A percentile compares a stretch with the other conserved stretches of the same genome.
phyloP scores from a whole-genome alignment of 2,329 filamentous ascomycete genomes.

The Colletotrichum phormii region DNA sequence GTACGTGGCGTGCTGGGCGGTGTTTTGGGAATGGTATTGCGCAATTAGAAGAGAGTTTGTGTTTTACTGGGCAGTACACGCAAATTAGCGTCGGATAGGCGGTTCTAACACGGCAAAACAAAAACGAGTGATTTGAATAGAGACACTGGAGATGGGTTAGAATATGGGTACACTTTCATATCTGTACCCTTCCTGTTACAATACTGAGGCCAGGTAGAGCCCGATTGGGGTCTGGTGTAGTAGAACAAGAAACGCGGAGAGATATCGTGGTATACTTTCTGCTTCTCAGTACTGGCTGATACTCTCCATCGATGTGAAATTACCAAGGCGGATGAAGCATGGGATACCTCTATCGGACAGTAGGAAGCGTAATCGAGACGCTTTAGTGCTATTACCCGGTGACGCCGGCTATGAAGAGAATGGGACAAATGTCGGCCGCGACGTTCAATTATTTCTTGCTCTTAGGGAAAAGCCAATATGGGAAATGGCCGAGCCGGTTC shows the following conservation, averaged over 20 bases:
- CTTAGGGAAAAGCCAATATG: too few species aligned
- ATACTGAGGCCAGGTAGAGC: background rate
- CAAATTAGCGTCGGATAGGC: background rate
- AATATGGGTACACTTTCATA: background rate
- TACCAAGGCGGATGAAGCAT: too few species aligned
- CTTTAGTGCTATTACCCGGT: too few species aligned
- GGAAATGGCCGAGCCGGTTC: too few species aligned
- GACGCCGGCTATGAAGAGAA: too few species aligned
- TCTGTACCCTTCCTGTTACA: background rate
- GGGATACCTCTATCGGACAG: too few species aligned
- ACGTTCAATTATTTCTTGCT: too few species aligned
- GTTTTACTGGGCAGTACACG: background rate
- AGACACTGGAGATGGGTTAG: slow-evolving; percentile 1
- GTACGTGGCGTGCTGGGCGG: slow-evolving; percentile 77
- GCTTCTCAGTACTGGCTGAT: too few species aligned
- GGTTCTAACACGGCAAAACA: background rate
- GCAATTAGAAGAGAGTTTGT: slow-evolving; percentile 40
- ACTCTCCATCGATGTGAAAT: too few species aligned
- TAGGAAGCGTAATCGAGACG: too few species aligned
- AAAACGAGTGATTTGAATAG: background rate
- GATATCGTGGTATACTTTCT: background rate
- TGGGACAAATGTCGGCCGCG: too few species aligned
- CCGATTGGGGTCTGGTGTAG: background rate
- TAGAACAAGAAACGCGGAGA: background rate
- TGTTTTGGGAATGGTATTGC: slow-evolving; percentile 64